A percentile compares a stretch with the other conserved stretches of the same genome.
Conservation (phyloP, 2,329 filamentous ascomycete genomes). For the Hansfordia pulvinata region DNA sequence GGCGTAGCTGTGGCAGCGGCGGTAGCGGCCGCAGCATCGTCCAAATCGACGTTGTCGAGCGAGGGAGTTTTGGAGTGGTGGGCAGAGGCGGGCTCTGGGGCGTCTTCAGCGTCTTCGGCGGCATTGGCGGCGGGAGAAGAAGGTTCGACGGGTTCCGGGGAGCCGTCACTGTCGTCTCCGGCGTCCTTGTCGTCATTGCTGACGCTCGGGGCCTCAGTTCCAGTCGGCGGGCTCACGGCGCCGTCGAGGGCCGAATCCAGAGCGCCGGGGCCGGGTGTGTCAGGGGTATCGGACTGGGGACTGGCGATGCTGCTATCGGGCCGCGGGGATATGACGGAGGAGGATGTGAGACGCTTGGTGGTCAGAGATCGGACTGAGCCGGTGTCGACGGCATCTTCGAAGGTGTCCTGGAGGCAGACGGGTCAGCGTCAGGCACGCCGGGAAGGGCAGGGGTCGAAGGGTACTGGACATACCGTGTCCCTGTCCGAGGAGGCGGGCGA, state of each 20-base stretch:
- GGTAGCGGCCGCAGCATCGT: background rate
- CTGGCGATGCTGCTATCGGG: constrained; percentile 13
- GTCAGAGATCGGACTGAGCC: constrained; percentile 52
- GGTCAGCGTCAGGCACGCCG: constrained; percentile 1
- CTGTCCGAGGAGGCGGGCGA: constrained; percentile 21
- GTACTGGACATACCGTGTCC: constrained; percentile 20
- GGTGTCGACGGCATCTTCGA: constrained; percentile 69
- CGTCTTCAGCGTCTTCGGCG: constrained; percentile 26
- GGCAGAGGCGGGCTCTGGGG: constrained; percentile 38
- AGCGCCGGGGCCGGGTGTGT: too few species aligned
- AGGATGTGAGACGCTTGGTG: constrained; percentile 22
- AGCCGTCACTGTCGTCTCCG: constrained; percentile 9
- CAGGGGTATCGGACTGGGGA: constrained; percentile 6
- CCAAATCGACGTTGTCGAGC: constrained; percentile 28
- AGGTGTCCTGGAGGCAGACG: constrained; percentile 46
- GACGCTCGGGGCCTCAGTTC: constrained; percentile 13
- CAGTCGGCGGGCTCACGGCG: background rate
- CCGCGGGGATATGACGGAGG: constrained; percentile 18
- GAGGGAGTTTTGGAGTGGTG: constrained; percentile 51
- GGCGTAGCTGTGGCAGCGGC: background rate
- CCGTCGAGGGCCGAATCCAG: too few species aligned
- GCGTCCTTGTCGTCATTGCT: constrained; percentile 12
- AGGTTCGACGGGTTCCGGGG: constrained; percentile 13
- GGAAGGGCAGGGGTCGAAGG: constrained; percentile 2
- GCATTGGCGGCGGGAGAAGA: constrained; percentile 22